These are phyloP conservation scores for Spatholobus suberectus DNA, from an alignment of 306 rosid genomes.

Conservation along the genomic window DNA sequence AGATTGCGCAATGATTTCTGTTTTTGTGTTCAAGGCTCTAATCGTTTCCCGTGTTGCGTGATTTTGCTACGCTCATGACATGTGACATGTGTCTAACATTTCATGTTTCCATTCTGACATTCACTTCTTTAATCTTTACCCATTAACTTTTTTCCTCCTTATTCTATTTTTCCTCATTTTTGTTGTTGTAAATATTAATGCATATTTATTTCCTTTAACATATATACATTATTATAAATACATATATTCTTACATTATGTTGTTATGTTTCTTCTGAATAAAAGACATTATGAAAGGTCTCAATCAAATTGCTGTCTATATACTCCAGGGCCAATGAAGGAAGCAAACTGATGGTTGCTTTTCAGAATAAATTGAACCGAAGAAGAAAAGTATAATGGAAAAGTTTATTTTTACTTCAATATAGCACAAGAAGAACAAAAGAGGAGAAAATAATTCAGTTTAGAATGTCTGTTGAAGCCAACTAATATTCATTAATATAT, in stretches of 20 bases:
- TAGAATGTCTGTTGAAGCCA: neutral
- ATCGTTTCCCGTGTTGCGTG: neutral
- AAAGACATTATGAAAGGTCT: conserved; percentile 7
- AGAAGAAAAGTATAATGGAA: conserved; percentile 44
- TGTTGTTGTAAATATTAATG: neutral
- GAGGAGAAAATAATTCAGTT: neutral
- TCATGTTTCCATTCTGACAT: neutral
- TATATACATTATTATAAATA: neutral
- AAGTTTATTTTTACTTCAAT: conserved; percentile 30
- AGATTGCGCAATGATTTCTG: neutral
- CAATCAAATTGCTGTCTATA: neutral
- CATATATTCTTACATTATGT: neutral
- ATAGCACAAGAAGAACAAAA: conserved; percentile 12
- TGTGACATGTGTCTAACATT: neutral
- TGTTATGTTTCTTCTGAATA: neutral
- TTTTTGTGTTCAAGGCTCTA: neutral
- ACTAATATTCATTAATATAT: too few relatives aligned
- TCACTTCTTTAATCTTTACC: too few relatives aligned
- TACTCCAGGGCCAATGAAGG: conserved; percentile 39
- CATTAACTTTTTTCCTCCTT: too few relatives aligned
- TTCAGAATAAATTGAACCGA: conserved; percentile 20
- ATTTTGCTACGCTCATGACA: neutral
- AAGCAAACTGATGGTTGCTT: conserved; percentile 12
- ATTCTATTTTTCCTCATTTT: neutral
- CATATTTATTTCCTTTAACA: neutral